These are phyloP conservation scores for Recurvomyces mirabilis DNA, from an alignment of 495 filamentous ascomycete species.

Conservation along the genomic window DNA sequence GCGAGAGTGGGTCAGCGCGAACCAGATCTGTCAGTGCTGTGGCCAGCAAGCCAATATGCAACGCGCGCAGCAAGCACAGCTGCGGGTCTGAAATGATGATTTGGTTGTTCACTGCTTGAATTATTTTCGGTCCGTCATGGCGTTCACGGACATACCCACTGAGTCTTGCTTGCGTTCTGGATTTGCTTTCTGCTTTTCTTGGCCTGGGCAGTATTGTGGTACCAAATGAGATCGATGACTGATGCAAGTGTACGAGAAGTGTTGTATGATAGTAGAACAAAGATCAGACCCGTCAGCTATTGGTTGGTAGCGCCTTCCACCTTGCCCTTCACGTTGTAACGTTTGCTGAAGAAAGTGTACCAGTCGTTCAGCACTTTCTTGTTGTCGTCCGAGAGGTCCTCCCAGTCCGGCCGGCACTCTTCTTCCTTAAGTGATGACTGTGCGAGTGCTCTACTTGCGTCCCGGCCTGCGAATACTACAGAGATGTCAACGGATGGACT, in stretches of 20 bases:
- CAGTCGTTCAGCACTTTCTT: slow-evolving; percentile 79
- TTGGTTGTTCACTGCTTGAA: not conserved
- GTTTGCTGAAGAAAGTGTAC: slow-evolving; percentile 89
- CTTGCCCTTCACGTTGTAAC: slow-evolving; percentile 85
- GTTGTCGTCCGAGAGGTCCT: slow-evolving; percentile 75
- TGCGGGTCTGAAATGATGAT: slow-evolving; percentile 1
- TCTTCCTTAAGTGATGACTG: slow-evolving; percentile 76
- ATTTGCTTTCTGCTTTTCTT: slow-evolving; percentile 6
- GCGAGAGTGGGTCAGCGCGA: slow-evolving; percentile 39
- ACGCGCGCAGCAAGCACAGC: slow-evolving; percentile 9
- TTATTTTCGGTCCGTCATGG: not conserved
- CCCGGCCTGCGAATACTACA: slow-evolving; percentile 87
- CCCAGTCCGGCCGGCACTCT: slow-evolving; percentile 75
- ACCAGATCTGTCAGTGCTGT: slow-evolving; percentile 38
- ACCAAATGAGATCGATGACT: too few relatives aligned
- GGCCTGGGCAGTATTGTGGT: too few relatives aligned
- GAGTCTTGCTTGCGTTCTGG: not conserved
- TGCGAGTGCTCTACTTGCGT: slow-evolving; percentile 80
- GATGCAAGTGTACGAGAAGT: too few relatives aligned
- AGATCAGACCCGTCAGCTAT: too few relatives aligned
- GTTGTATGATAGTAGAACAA: too few relatives aligned
- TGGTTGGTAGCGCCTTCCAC: slow-evolving; percentile 49
- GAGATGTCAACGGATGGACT: not conserved
- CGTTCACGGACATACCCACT: slow-evolving; percentile 13
- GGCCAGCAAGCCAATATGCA: slow-evolving; percentile 7